Evolutionary conservation across 2,329 filamentous ascomycete genomes (phyloP).

Genomic region (Colletotrichum acutatum): DNA sequence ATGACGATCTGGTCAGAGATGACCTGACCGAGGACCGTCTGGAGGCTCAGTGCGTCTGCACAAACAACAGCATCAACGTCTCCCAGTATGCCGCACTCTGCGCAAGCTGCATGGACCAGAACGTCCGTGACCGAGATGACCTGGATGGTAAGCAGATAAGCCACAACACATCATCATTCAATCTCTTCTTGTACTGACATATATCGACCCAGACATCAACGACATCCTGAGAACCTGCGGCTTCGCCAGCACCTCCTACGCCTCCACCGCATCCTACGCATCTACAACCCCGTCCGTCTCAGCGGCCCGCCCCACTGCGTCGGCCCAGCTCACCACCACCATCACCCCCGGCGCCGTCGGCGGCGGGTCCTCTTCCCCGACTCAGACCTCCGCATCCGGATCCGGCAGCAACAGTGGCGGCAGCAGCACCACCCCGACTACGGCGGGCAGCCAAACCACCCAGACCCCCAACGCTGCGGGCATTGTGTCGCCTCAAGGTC

Average conservation of each 20-base stretch:
- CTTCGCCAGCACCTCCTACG: slow-evolving; percentile 36
- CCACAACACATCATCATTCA: background rate
- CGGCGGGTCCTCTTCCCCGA: slow-evolving; percentile 22
- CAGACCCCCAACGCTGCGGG: slow-evolving; percentile 31
- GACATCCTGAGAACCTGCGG: slow-evolving; percentile 38
- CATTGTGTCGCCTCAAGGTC: slow-evolving; percentile 15
- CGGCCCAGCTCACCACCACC: slow-evolving; percentile 37
- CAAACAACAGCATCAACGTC: slow-evolving; percentile 54
- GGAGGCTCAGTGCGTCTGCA: slow-evolving; percentile 53
- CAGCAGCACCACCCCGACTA: background rate
- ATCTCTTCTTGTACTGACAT: background rate
- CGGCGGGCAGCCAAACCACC: background rate
- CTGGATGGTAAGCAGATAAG: slow-evolving; percentile 34
- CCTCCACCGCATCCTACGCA: slow-evolving; percentile 31
- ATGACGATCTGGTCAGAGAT: slow-evolving; percentile 40
- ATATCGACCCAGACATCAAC: slow-evolving; percentile 31
- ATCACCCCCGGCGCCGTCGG: slow-evolving; percentile 31
- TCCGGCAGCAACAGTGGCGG: slow-evolving; percentile 5
- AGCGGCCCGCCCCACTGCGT: slow-evolving; percentile 30
- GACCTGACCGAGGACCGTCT: slow-evolving; percentile 49
- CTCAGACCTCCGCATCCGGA: slow-evolving; percentile 8
- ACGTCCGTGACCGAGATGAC: slow-evolving; percentile 35
- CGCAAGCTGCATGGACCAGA: slow-evolving; percentile 38
- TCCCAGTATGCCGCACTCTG: slow-evolving; percentile 44
- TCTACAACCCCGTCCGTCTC: slow-evolving; percentile 27